Percentiles rank a stretch among this genome's conserved stretches.
Conservation (phyloP, 345 rosid species). For the Salix arbutifolia region DNA sequence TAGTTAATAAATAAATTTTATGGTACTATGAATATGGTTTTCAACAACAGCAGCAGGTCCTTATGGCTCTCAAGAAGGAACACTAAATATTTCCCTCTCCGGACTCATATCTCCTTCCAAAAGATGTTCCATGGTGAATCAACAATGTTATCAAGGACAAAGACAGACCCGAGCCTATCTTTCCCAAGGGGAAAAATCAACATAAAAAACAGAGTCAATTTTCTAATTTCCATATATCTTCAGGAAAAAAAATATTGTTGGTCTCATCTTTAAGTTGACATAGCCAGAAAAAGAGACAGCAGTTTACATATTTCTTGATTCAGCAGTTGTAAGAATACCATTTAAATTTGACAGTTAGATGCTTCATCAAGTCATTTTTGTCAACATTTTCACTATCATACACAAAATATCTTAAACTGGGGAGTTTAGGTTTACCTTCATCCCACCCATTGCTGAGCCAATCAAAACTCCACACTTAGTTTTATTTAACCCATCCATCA, state of each 20-base stretch:
- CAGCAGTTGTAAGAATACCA: neutral
- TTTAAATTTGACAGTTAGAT: neutral
- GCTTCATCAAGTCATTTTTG: neutral
- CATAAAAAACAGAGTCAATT: neutral
- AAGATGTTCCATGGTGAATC: neutral
- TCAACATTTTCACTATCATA: neutral
- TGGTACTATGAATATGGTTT: neutral
- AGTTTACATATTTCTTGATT: neutral
- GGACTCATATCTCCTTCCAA: neutral
- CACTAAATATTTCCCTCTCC: neutral
- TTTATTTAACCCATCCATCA: constrained; percentile 74
- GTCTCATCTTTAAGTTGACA: neutral
- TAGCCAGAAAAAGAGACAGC: neutral
- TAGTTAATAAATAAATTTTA: neutral
- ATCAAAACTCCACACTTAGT: constrained; percentile 82
- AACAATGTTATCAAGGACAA: neutral
- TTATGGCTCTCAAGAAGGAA: neutral
- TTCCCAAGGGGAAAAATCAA: neutral
- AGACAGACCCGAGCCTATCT: too few relatives aligned
- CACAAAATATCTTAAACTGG: neutral
- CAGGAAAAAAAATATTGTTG: neutral
- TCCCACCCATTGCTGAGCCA: constrained; percentile 95
- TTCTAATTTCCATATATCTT: too few relatives aligned
- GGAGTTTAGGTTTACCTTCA: constrained; percentile 54
- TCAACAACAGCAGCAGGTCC: neutral